Percentiles rank a stretch among this genome's conserved stretches.
These are phyloP conservation scores for Fraxinus ornus DNA, from an alignment of 305 asterid species.

Conservation along the genomic window DNA sequence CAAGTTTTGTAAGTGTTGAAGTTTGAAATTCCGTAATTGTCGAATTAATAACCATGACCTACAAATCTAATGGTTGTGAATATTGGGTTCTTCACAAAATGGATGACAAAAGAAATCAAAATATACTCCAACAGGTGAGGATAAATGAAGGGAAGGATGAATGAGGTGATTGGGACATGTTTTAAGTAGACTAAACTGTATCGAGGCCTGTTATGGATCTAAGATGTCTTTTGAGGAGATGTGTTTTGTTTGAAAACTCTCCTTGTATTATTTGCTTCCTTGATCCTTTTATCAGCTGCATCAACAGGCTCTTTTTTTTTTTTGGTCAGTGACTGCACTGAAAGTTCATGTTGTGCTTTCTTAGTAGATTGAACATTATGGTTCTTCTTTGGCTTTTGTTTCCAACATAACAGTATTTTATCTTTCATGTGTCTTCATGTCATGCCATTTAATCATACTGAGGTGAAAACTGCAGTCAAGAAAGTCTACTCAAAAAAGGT, in stretches of 20 bases:
- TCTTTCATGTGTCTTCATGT: conserved; percentile 25
- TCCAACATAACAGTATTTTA: conserved; percentile 14
- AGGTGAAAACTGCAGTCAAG: conserved; percentile 58
- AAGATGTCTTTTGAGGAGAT: not conserved
- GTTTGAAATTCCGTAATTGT: not conserved
- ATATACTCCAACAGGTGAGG: not conserved
- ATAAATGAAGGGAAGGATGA: not conserved
- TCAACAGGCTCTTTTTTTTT: not conserved
- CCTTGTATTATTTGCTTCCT: not conserved
- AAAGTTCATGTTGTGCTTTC: conserved; percentile 1
- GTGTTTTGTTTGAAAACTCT: not conserved
- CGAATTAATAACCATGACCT: not conserved
- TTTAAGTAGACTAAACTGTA: not conserved
- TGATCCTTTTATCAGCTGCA: not conserved
- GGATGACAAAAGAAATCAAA: not conserved
- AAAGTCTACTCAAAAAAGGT: conserved; percentile 79
- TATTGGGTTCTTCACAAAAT: not conserved
- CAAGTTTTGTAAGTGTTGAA: not conserved
- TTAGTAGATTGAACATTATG: conserved; percentile 16
- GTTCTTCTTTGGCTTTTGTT: conserved; percentile 3
- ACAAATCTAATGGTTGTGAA: not conserved
- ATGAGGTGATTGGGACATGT: not conserved
- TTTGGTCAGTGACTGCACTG: not conserved
- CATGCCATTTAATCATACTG: conserved; percentile 29
- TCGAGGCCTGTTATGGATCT: not conserved